phyloP scores from a whole-genome alignment of 176 grass and related monocot genomes.

The Microstegium vimineum region DNA sequence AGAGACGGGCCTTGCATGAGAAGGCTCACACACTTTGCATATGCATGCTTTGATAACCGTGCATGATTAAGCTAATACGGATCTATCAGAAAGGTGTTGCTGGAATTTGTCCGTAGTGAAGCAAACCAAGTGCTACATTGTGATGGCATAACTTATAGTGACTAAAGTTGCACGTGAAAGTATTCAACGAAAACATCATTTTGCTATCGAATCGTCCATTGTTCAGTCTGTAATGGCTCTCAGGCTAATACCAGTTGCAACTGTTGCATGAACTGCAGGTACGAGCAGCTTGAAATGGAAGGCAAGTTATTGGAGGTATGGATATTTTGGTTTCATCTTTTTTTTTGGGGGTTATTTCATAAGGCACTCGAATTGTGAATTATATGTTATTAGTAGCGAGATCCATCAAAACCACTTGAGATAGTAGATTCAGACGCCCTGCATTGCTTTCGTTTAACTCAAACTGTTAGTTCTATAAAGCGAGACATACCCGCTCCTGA shows the following conservation, averaged over 20 bases:
- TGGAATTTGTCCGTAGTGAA: background rate
- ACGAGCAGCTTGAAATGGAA: conserved; percentile 83
- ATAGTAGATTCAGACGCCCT: background rate
- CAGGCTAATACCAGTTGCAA: conserved; percentile 7
- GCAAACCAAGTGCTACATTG: background rate
- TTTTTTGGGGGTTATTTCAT: background rate
- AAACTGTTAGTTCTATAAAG: conserved; percentile 1
- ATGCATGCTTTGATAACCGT: conserved; percentile 31
- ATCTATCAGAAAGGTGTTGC: background rate
- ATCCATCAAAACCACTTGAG: background rate
- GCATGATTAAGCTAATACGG: background rate
- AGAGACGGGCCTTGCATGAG: conserved; percentile 24
- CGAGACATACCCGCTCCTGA: background rate
- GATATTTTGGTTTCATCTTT: background rate
- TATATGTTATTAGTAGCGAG: background rate
- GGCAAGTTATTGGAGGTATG: conserved; percentile 82
- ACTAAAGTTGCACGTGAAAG: background rate
- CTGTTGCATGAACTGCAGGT: conserved; percentile 48
- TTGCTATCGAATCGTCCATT: background rate
- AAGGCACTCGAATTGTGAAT: background rate
- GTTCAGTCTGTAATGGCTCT: background rate
- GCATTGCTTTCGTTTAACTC: conserved; percentile 7
- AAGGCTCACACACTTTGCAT: background rate
- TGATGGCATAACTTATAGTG: background rate
- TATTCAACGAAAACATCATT: background rate